phyloP scores from a whole-genome alignment of 2,329 filamentous ascomycete species.

The Xylariomycetidae sp. region DNA sequence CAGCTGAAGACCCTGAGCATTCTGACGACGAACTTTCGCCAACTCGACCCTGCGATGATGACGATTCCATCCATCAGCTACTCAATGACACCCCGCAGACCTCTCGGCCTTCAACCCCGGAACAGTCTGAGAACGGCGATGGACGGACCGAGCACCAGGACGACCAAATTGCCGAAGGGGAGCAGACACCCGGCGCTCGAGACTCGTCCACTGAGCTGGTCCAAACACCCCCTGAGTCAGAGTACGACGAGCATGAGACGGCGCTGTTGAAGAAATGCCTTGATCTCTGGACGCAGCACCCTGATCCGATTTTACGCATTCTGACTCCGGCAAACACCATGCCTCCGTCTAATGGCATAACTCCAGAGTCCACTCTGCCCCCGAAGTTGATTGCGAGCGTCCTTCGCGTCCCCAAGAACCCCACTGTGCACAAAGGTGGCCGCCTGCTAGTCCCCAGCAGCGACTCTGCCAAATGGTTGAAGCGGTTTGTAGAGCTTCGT shows the following conservation, averaged over 20 bases:
- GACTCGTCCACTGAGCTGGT: conserved; percentile 6
- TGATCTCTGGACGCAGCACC: conserved; percentile 58
- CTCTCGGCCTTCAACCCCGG: conserved; percentile 35
- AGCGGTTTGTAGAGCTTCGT: conserved; percentile 87
- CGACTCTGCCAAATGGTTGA: conserved; percentile 78
- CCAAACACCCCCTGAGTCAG: conserved; percentile 21
- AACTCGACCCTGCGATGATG: conserved; percentile 31
- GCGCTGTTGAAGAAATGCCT: conserved; percentile 50
- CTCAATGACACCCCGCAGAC: conserved; percentile 51
- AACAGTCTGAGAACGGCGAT: conserved; percentile 15
- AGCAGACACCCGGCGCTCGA: not conserved
- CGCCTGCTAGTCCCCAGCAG: conserved; percentile 82
- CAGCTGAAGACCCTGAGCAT: conserved; percentile 29
- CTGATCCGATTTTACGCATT: conserved; percentile 49
- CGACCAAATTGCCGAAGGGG: conserved; percentile 1
- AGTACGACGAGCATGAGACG: conserved; percentile 41
- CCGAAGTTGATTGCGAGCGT: conserved; percentile 71
- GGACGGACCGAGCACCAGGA: conserved; percentile 1
- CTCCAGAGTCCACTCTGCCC: conserved; percentile 38
- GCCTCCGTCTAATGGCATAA: conserved; percentile 59
- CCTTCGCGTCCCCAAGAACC: conserved; percentile 73
- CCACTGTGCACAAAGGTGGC: conserved; percentile 74
- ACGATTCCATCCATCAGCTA: conserved; percentile 51
- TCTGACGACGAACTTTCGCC: conserved; percentile 30
- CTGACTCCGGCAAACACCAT: conserved; percentile 57